phyloP scores from a whole-genome alignment of 2,329 filamentous ascomycete species.

The Alternaria hordeiaustralica region DNA sequence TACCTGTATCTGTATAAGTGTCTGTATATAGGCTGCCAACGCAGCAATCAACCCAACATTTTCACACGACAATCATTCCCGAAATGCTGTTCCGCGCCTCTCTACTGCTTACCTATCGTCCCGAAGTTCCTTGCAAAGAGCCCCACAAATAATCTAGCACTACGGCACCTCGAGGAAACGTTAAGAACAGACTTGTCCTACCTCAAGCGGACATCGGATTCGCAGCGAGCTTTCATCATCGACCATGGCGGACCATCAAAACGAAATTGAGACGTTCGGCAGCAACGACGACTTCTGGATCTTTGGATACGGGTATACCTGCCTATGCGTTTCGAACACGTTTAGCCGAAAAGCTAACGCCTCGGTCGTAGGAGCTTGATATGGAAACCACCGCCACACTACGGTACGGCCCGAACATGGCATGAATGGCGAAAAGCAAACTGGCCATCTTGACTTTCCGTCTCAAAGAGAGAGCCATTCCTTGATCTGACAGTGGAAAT shows the following conservation, averaged over 20 bases:
- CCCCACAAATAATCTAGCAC: conserved; percentile 1
- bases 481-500: conserved; percentile 59
- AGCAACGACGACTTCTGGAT: conserved; percentile 81
- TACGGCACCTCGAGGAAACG: not conserved
- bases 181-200: conserved; percentile 1
- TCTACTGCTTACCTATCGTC: not conserved
- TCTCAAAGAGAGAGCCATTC: not conserved
- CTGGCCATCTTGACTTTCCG: no score
- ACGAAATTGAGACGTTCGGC: conserved; percentile 42
- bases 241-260: conserved; percentile 36
- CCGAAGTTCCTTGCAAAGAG: not conserved
- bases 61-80: conserved; percentile 3
- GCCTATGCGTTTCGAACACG: not conserved
- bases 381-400: conserved; percentile 97
- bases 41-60: not conserved
- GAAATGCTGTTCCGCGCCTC: not conserved
- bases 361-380: conserved; percentile 77
- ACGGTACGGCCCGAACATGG: conserved; percentile 64
- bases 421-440: conserved; percentile 2
- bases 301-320: conserved; percentile 88
- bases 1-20: conserved; percentile 14
- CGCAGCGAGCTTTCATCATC: not conserved
- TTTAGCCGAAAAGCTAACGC: not conserved
- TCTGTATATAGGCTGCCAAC: conserved; percentile 7
- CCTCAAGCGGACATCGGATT: not conserved